A percentile compares a stretch with the other conserved stretches of the same genome.
These are phyloP conservation scores for Penicillium malachiteum DNA, from an alignment of 495 filamentous ascomycete genomes.

Conservation along the genomic window DNA sequence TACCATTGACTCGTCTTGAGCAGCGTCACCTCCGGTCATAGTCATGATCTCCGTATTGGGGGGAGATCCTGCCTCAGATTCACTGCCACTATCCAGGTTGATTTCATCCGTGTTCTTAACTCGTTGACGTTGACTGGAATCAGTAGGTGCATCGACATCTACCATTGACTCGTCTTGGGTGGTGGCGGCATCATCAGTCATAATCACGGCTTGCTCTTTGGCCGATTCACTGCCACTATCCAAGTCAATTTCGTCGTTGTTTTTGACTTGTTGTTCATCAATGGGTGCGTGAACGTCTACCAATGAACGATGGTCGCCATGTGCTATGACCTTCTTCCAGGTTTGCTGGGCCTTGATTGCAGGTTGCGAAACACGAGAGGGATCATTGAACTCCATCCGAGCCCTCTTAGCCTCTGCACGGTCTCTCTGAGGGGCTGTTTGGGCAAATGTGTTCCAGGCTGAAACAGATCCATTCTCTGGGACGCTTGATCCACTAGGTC, in stretches of 20 bases:
- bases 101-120: conserved; percentile 49
- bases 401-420: background rate
- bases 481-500: too few species aligned
- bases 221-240: conserved; percentile 52
- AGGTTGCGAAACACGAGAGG: background rate
- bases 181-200: background rate
- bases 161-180: background rate
- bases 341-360: background rate
- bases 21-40: background rate
- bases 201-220: background rate
- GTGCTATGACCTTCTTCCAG: background rate
- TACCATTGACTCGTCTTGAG: background rate
- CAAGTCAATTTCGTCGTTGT: conserved; percentile 53
- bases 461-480: too few species aligned
- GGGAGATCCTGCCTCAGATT: conserved; percentile 24
- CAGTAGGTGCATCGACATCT: background rate
- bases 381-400: background rate
- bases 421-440: background rate
- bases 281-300: background rate
- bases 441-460: background rate
- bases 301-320: background rate
- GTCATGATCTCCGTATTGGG: background rate
- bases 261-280: conserved; percentile 12
- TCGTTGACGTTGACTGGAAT: background rate
- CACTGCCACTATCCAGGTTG: conserved; percentile 55